Percentiles rank a stretch among this genome's conserved stretches.
phyloP scores from a whole-genome alignment of 2,329 filamentous ascomycete genomes.

The Epichloe festucae region DNA sequence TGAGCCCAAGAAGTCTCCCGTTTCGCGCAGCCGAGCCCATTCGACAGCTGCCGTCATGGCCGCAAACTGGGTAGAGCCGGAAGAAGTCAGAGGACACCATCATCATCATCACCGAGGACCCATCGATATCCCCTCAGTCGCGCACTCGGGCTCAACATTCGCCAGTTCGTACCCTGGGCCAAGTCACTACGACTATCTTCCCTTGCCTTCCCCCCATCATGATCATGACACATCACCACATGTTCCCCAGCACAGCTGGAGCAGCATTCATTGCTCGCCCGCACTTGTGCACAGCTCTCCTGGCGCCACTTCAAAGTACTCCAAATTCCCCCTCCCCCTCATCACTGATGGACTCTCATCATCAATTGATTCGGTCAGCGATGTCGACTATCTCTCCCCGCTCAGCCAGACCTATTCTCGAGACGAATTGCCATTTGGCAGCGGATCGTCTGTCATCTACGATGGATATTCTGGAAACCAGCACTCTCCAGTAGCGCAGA shows the following conservation, averaged over 20 bases:
- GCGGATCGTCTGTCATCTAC: slow-evolving; percentile 44
- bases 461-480: slow-evolving; percentile 39
- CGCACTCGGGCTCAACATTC: slow-evolving; percentile 29
- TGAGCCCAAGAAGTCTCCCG: slow-evolving; percentile 33
- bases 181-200: slow-evolving; percentile 34
- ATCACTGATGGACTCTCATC: slow-evolving; percentile 38
- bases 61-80: slow-evolving; percentile 18
- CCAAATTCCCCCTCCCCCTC: slow-evolving; percentile 32
- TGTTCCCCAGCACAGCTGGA: slow-evolving; percentile 31
- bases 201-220: slow-evolving; percentile 27
- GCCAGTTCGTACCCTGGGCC: slow-evolving; percentile 24
- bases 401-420: slow-evolving; percentile 43
- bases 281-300: slow-evolving; percentile 21
- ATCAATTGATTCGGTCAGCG: slow-evolving; percentile 46
- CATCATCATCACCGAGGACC: slow-evolving; percentile 13
- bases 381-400: slow-evolving; percentile 50
- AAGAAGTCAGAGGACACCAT: slow-evolving; percentile 17
- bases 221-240: slow-evolving; percentile 28
- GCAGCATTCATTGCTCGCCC: slow-evolving; percentile 32
- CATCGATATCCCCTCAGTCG: slow-evolving; percentile 23
- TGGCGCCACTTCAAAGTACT: slow-evolving; percentile 25
- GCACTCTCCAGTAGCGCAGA: slow-evolving; percentile 40
- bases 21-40: slow-evolving; percentile 30
- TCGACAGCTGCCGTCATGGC: slow-evolving; percentile 25
- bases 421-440: slow-evolving; percentile 43